Percentiles rank a stretch among this genome's conserved stretches.
phyloP scores from a whole-genome alignment of 805 yeast genomes.

The Schizosaccharomyces osmophilus region DNA sequence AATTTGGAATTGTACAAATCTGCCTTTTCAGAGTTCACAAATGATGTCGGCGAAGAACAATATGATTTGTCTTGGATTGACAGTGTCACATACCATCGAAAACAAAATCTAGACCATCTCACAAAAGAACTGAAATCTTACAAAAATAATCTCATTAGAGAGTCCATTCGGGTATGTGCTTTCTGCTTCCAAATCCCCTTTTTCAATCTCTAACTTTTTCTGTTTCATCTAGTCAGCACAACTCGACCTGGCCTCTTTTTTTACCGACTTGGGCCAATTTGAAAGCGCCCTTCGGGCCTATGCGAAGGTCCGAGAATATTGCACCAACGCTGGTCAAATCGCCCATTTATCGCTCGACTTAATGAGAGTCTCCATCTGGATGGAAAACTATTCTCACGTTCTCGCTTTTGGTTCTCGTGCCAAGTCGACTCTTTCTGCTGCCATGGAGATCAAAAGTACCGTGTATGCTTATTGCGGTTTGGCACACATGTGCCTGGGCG shows the following conservation, averaged over 20 bases:
- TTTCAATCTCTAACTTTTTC: not conserved
- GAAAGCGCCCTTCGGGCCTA: not conserved
- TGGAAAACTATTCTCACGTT: not conserved
- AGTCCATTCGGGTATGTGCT: not conserved
- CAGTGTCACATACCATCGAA: not conserved
- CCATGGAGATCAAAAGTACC: not conserved
- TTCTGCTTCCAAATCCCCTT: not conserved
- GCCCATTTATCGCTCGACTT: not conserved
- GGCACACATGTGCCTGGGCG: not conserved
- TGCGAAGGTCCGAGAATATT: not conserved
- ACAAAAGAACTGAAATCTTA: not conserved
- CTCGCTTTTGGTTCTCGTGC: not conserved
- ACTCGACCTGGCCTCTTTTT: not conserved
- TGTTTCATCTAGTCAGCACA: not conserved
- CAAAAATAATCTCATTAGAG: not conserved
- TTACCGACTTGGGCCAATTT: not conserved
- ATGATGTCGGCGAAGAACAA: not conserved
- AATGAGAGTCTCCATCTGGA: not conserved
- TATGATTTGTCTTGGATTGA: not conserved
- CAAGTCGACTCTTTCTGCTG: not conserved
- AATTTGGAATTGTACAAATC: not conserved
- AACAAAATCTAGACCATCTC: not conserved
- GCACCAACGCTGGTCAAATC: not conserved
- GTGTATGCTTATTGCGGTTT: not conserved
- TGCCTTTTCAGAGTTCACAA: not conserved